These are phyloP conservation scores for Alternaria triticina DNA, from an alignment of 2,329 filamentous ascomycete genomes.

Conservation along the genomic window DNA sequence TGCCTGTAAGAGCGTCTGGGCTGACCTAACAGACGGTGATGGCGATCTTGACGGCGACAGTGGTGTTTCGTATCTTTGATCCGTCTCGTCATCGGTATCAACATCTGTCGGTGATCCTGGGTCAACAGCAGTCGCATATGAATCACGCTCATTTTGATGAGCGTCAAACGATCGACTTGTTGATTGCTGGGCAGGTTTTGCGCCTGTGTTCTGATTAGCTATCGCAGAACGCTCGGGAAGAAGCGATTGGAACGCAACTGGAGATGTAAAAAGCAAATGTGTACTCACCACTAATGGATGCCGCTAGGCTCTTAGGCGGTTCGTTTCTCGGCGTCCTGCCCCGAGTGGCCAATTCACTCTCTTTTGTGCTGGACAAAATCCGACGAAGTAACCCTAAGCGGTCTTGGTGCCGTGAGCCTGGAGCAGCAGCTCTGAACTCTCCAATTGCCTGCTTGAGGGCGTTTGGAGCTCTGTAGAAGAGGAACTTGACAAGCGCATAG, in stretches of 20 bases:
- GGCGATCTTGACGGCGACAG: no score
- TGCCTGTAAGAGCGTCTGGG: slow-evolving; percentile 30
- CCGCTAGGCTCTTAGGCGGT: slow-evolving; percentile 9
- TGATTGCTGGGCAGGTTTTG: background rate
- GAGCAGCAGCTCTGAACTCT: no score
- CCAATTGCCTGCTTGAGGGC: slow-evolving; percentile 23
- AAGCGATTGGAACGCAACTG: no score
- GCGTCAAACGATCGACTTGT: background rate
- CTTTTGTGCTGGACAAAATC: slow-evolving; percentile 12
- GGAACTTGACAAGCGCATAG: slow-evolving; percentile 20
- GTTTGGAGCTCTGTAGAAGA: slow-evolving; percentile 21
- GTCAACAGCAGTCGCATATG: slow-evolving; percentile 21
- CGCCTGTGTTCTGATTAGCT: no score
- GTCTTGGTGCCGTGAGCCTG: no score
- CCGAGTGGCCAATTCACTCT: background rate
- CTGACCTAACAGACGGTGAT: slow-evolving; percentile 30
- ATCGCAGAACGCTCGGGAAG: no score
- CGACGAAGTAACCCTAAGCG: no score
- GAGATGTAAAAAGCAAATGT: no score
- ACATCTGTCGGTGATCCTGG: slow-evolving; percentile 41
- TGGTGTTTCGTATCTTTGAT: slow-evolving; percentile 16
- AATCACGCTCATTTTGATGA: slow-evolving; percentile 10
- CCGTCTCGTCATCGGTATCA: slow-evolving; percentile 30
- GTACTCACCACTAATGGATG: slow-evolving; percentile 18
- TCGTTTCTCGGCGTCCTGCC: slow-evolving; percentile 4